Conservation (phyloP, 495 filamentous ascomycete genomes). For the Lasiosphaeriaceae sp. region DNA sequence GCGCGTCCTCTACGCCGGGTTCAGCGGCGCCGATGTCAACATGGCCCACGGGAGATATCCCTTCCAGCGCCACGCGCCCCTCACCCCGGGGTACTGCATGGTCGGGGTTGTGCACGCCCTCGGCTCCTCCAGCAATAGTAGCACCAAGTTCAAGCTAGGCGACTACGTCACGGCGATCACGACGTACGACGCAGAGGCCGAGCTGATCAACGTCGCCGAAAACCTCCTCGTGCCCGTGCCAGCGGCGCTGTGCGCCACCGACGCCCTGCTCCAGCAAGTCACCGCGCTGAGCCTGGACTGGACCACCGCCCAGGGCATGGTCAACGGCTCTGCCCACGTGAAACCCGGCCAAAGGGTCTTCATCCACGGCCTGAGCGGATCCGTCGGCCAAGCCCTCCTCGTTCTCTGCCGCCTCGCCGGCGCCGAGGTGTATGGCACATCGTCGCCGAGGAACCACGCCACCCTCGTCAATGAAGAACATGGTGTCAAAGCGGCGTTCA, state of each 20-base stretch:
- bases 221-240: conserved; percentile 37
- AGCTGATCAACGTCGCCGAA: conserved; percentile 37
- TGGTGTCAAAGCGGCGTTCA: conserved; percentile 29
- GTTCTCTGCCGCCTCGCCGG: conserved; percentile 31
- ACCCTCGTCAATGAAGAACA: conserved; percentile 17
- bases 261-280: conserved; percentile 26
- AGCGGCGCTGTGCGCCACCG: conserved; percentile 17
- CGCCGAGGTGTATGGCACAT: conserved; percentile 42
- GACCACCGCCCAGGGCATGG: conserved; percentile 42
- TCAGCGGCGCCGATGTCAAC: conserved; percentile 39
- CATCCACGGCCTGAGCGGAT: conserved; percentile 42
- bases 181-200: conserved; percentile 38
- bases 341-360: conserved; percentile 37
- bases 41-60: conserved; percentile 43
- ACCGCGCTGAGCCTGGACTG: conserved; percentile 34
- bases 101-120: conserved; percentile 31
- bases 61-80: conserved; percentile 33
- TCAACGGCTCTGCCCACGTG: conserved; percentile 31
- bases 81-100: conserved; percentile 42
- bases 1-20: conserved; percentile 36
- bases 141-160: conserved; percentile 23
- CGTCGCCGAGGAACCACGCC: conserved; percentile 35
- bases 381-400: conserved; percentile 35
- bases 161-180: conserved; percentile 34
- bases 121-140: no score